Conservation (phyloP, 2,329 filamentous ascomycete species). For the Sclerotinia borealis region DNA sequence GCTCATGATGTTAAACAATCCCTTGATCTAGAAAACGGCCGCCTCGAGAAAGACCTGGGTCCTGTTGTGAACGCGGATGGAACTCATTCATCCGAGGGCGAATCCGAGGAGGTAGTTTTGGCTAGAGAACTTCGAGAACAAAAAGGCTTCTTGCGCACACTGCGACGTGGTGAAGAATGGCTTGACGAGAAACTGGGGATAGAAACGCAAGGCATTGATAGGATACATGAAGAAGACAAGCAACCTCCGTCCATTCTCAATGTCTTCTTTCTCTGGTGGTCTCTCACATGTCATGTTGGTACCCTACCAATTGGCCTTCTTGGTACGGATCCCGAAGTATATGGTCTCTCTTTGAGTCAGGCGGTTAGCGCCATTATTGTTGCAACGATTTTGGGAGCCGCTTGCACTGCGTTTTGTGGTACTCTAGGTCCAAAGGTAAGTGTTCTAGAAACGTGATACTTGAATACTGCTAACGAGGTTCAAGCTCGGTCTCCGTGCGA, state of each 20-base stretch:
- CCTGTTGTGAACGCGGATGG: conserved; percentile 3
- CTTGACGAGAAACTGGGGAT: conserved; percentile 41
- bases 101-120: conserved; percentile 19
- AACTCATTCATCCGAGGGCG: conserved; percentile 3
- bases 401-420: conserved; percentile 37
- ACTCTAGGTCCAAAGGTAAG: conserved; percentile 38
- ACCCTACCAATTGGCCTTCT: conserved; percentile 38
- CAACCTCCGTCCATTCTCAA: conserved; percentile 37
- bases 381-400: conserved; percentile 37
- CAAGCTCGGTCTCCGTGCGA: conserved; percentile 37
- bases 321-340: conserved; percentile 37
- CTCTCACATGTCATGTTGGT: conserved; percentile 38
- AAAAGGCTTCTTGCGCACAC: conserved; percentile 19
- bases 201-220: conserved; percentile 43
- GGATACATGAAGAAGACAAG: conserved; percentile 40
- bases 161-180: conserved; percentile 36
- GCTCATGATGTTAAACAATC: conserved; percentile 20
- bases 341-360: conserved; percentile 41
- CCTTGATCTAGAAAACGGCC: conserved; percentile 24
- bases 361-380: conserved; percentile 37
- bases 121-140: conserved; percentile 24
- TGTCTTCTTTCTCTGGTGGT: conserved; percentile 41
- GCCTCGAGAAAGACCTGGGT: conserved; percentile 15
- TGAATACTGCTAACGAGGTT: neutral
- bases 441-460: neutral